Evolutionary conservation across 257 asterid genomes (phyloP).

Genomic region (Solanum clarkiae): DNA sequence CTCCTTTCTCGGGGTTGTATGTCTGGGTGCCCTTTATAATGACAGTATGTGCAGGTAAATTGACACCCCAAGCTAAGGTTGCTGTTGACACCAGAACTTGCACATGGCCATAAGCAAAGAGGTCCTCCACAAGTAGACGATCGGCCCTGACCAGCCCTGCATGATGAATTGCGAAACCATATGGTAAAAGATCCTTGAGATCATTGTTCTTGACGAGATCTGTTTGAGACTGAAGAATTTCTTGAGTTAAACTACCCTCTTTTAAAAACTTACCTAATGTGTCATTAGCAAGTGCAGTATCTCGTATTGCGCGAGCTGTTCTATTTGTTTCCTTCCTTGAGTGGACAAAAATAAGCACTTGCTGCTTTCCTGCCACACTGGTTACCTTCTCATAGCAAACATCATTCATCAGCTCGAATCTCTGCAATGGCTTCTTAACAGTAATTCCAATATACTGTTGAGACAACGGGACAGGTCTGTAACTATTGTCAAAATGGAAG

Average conservation of each 20-base stretch:
- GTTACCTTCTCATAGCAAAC: conserved; percentile 31
- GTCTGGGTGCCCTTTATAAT: conserved; percentile 34
- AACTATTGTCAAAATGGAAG: conserved; percentile 29
- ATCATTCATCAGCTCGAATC: conserved; percentile 34
- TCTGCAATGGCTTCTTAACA: conserved; percentile 29
- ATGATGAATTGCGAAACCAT: conserved; percentile 32
- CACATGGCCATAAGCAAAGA: conserved; percentile 19
- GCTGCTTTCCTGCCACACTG: conserved; percentile 24
- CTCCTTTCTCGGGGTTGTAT: conserved; percentile 32
- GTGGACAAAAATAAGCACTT: conserved; percentile 31
- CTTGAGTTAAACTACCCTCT: conserved; percentile 22
- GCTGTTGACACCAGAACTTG: conserved; percentile 36
- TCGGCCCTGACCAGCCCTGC: conserved; percentile 35
- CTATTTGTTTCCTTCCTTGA: conserved; percentile 34
- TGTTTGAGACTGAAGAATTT: conserved; percentile 21
- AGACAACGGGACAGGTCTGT: conserved; percentile 28
- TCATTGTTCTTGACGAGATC: conserved; percentile 36
- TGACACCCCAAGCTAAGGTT: conserved; percentile 37
- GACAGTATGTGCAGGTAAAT: conserved; percentile 31
- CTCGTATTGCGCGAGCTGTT: conserved; percentile 30
- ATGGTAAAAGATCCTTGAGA: conserved; percentile 24
- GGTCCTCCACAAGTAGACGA: conserved; percentile 24
- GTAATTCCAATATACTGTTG: conserved; percentile 30
- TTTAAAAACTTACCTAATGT: conserved; percentile 24
- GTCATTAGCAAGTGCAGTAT: conserved; percentile 27